These are phyloP conservation scores for Melampsora medusae DNA, from an alignment of 1,284 basidiomycete species.

Conservation along the genomic window DNA sequence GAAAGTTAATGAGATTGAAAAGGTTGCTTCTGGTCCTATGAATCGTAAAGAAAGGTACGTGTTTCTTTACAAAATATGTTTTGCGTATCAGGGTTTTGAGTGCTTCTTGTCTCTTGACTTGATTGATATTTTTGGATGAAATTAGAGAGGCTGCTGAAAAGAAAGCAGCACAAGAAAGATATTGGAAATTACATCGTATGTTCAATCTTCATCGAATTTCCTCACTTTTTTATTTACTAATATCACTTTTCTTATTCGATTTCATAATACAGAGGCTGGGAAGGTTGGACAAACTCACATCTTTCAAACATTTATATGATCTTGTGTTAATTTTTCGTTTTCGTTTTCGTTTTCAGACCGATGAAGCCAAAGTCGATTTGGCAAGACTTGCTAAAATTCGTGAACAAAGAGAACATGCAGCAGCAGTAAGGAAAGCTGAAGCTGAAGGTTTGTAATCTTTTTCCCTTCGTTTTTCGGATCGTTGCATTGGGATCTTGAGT, in stretches of 20 bases:
- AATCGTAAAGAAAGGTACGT: constrained; percentile 68
- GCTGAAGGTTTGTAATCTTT: constrained; percentile 62
- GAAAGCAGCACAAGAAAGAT: constrained; percentile 76
- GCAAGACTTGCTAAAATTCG: constrained; percentile 80
- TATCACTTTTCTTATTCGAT: constrained; percentile 36
- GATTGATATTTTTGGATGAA: not conserved
- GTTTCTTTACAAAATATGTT: not conserved
- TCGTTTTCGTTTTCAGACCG: constrained; percentile 62
- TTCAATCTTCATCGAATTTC: constrained; percentile 59
- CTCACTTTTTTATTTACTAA: not conserved
- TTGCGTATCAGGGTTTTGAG: not conserved
- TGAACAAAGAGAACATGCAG: constrained; percentile 77
- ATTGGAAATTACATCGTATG: constrained; percentile 64
- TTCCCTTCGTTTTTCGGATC: not conserved
- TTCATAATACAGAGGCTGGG: constrained; percentile 14
- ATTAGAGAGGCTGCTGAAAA: constrained; percentile 81
- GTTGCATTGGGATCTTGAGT: not conserved
- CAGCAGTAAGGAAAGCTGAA: constrained; percentile 78
- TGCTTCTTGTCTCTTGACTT: constrained; percentile 21
- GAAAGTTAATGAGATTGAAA: constrained; percentile 44
- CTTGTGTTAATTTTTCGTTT: too few relatives aligned
- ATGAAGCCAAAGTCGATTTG: constrained; percentile 80
- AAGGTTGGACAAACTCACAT: constrained; percentile 6
- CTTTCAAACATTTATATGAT: too few relatives aligned
- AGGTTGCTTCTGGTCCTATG: constrained; percentile 46